phyloP scores from a whole-genome alignment of 2,329 filamentous ascomycete species.

The Didymella glomerata region DNA sequence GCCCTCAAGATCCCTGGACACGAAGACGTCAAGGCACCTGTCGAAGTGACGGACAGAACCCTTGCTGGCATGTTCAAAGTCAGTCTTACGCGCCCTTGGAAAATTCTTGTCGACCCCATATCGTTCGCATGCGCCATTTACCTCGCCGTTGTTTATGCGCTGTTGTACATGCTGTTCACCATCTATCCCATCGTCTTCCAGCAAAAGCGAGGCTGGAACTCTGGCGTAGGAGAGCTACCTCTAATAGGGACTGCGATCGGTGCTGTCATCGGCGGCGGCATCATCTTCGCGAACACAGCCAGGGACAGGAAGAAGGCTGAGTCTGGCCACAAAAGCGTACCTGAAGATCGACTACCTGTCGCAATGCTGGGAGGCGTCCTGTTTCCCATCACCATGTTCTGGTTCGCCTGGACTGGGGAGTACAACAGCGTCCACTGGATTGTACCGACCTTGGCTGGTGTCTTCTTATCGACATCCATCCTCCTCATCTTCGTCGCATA shows the following conservation, averaged over 20 bases:
- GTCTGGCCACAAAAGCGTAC: slow-evolving; percentile 46
- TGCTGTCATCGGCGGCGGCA: slow-evolving; percentile 54
- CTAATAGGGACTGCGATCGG: slow-evolving; percentile 62
- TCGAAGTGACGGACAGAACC: slow-evolving; percentile 58
- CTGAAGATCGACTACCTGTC: slow-evolving; percentile 54
- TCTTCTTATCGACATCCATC: slow-evolving; percentile 15
- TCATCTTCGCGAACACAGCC: slow-evolving; percentile 55
- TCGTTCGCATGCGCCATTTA: slow-evolving; percentile 63
- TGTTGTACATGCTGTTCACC: slow-evolving; percentile 67
- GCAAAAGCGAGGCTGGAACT: slow-evolving; percentile 62
- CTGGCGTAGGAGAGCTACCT: slow-evolving; percentile 62
- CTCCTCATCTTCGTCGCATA: slow-evolving; percentile 74
- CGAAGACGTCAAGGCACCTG: slow-evolving; percentile 58
- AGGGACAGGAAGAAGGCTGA: slow-evolving; percentile 52
- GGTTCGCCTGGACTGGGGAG: slow-evolving; percentile 47
- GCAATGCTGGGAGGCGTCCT: slow-evolving; percentile 45
- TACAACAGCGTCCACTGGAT: slow-evolving; percentile 46
- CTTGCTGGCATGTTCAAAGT: slow-evolving; percentile 60
- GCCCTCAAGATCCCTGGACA: slow-evolving; percentile 60
- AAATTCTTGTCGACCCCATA: slow-evolving; percentile 64
- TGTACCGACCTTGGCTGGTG: slow-evolving; percentile 12
- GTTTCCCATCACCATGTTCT: slow-evolving; percentile 48
- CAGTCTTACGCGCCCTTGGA: slow-evolving; percentile 63
- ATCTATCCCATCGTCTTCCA: slow-evolving; percentile 67
- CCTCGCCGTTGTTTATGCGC: slow-evolving; percentile 61